Conservation (phyloP, 306 rosid species). For the Hylodesmum podocarpum region DNA sequence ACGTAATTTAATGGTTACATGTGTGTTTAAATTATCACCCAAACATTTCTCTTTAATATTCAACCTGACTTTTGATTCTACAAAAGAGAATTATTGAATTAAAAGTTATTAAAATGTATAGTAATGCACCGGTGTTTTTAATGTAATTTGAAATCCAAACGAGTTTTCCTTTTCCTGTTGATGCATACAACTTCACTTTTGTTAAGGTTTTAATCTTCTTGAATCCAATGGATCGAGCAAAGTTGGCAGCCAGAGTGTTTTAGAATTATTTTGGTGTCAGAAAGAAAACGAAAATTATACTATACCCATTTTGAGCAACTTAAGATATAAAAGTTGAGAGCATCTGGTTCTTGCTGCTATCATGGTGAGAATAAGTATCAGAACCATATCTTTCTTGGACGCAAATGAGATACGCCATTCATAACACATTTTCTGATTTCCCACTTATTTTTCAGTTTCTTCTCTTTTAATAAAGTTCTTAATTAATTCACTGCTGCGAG, state of each 20-base stretch:
- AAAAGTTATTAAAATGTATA: too few species aligned
- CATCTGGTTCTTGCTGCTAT: constrained; percentile 36
- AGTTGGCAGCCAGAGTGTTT: constrained; percentile 2
- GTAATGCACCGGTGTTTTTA: too few species aligned
- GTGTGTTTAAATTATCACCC: too few species aligned
- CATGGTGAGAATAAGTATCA: constrained; percentile 20
- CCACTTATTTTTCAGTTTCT: constrained; percentile 15
- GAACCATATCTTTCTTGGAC: constrained; percentile 25
- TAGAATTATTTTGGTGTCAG: background rate
- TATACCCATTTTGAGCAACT: background rate
- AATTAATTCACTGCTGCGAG: constrained; percentile 15
- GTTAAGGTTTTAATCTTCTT: constrained; percentile 1
- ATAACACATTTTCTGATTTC: constrained; percentile 14
- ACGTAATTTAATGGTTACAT: too few species aligned
- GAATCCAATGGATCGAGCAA: constrained; percentile 22
- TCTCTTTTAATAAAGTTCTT: constrained; percentile 7
- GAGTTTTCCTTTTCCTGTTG: background rate
- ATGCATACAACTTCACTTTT: background rate
- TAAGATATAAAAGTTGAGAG: constrained; percentile 22
- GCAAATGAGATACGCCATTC: constrained; percentile 22
- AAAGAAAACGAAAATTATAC: background rate
- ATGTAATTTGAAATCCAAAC: too few species aligned
- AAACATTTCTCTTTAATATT: too few species aligned
- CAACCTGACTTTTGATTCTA: too few species aligned
- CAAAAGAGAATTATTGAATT: too few species aligned